These are phyloP conservation scores for Fraxinus dipetala DNA, from an alignment of 305 asterid genomes.

Conservation along the genomic window DNA sequence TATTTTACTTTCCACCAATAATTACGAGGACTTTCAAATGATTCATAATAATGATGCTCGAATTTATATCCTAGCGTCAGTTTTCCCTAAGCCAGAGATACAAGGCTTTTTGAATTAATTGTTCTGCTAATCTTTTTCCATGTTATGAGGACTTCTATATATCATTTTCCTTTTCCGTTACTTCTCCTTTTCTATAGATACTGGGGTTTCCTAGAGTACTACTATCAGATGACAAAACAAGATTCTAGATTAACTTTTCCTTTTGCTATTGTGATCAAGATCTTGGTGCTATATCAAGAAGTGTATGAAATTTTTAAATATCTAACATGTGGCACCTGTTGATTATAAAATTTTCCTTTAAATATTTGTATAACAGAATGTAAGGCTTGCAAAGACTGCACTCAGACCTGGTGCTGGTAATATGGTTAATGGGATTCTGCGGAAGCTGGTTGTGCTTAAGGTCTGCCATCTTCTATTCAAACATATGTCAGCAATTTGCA, in stretches of 20 bases:
- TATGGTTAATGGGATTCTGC: conserved; percentile 81
- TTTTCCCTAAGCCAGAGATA: not conserved
- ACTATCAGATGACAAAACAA: not conserved
- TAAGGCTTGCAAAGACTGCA: conserved; percentile 82
- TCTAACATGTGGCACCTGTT: conserved; percentile 15
- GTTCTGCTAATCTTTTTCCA: not conserved
- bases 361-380: conserved; percentile 49
- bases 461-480: conserved; percentile 33
- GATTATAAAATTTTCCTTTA: not conserved
- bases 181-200: not conserved
- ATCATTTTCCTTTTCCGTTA: not conserved
- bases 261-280: not conserved
- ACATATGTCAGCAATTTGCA: conserved; percentile 7
- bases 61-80: not conserved
- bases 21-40: not conserved
- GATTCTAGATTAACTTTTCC: not conserved
- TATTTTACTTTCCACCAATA: not conserved
- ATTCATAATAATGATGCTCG: not conserved
- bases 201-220: not conserved
- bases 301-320: not conserved
- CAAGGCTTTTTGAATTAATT: not conserved
- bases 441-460: conserved; percentile 83
- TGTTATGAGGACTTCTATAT: not conserved
- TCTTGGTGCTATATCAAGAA: not conserved
- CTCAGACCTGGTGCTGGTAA: conserved; percentile 94